Base-by-base conservation (phyloP, 2,329 filamentous ascomycete species). In the Zasmidium cellare region DNA sequence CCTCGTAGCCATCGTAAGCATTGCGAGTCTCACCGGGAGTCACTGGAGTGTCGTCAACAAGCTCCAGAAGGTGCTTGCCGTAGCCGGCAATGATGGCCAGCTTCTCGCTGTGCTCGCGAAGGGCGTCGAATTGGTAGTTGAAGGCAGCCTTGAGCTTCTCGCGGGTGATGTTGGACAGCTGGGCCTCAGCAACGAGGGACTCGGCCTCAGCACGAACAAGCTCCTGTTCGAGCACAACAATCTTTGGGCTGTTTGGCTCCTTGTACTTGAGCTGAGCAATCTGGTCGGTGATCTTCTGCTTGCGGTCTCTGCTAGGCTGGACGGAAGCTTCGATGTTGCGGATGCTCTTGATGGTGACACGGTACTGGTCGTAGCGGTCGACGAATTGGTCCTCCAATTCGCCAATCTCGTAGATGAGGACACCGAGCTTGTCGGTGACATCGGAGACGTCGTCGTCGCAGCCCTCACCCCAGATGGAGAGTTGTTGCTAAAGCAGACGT, bases 231-330 rank as follows among this genome's bases (percentile, higher is more conserved):
- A 99, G 87, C 44, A 99, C 92, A 57, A 97, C 92, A 68, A 99
- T 97, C 80, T 92, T 94, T 64, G 93, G 92, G 35, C 92, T 97
- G 81, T 96, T 96, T 67, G 94, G 94, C 77, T 99, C 94, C 82
- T 99, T 99, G 86, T 97, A 99, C 79, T 99, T 99, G 70, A 99
- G 85, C 77, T 97, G 93, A 51, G 94, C 93, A 69, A 99, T 99
- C 75, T 97, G 91, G 75, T 99, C 94, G 70, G 91, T 96, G 72
- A 99, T 97, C 80, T 97, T 99, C 77, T 97, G 93, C 82, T 99
- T 99, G 77, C 94, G 90, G 79, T 99, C 94, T 79, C 94, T 86
- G 81, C 92, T 97, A 56, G 94, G 94, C 79, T 99, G 94, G 51
- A 99, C 94, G 20, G 93, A 97, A 59, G 93, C 92, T 78, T 99